Conservation (phyloP, 202 grass and related monocot species). For the Bolboschoenoplectus hybrid region DNA sequence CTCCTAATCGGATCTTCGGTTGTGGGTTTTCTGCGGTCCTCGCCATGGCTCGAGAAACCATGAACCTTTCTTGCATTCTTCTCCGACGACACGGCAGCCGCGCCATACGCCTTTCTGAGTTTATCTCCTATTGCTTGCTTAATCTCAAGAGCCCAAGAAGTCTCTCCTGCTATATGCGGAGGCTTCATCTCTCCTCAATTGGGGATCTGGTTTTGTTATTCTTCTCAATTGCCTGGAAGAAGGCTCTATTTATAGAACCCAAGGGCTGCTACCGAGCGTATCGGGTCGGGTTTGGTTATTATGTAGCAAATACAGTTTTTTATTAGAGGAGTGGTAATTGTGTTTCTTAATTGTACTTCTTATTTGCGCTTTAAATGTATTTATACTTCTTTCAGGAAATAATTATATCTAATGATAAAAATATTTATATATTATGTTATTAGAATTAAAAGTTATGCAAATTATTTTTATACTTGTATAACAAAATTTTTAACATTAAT, state of each 20-base stretch:
- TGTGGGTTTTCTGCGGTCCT: conserved; percentile 51
- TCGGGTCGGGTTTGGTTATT: conserved; percentile 18
- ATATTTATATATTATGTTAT: too few relatives aligned
- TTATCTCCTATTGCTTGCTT: conserved; percentile 84
- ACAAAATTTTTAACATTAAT: too few relatives aligned
- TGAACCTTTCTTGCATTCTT: conserved; percentile 15
- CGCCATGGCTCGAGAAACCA: conserved; percentile 46
- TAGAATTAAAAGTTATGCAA: too few relatives aligned
- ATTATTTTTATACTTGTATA: too few relatives aligned
- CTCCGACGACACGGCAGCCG: conserved; percentile 10
- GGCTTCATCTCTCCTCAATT: conserved; percentile 60
- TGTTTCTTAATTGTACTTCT: too few relatives aligned
- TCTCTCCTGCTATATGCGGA: conserved; percentile 64
- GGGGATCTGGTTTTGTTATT: conserved; percentile 43
- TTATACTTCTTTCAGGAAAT: too few relatives aligned
- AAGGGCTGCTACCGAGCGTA: neutral
- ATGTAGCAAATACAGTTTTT: conserved; percentile 8
- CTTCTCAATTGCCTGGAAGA: conserved; percentile 45
- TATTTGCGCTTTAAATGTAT: too few relatives aligned
- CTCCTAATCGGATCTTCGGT: conserved; percentile 85
- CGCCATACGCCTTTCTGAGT: conserved; percentile 51
- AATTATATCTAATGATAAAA: too few relatives aligned
- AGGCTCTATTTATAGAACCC: conserved; percentile 58
- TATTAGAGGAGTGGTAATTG: too few relatives aligned
- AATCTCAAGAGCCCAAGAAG: conserved; percentile 68